Conservation (phyloP, 2,329 filamentous ascomycete species). For the Colletotrichum sp. region DNA sequence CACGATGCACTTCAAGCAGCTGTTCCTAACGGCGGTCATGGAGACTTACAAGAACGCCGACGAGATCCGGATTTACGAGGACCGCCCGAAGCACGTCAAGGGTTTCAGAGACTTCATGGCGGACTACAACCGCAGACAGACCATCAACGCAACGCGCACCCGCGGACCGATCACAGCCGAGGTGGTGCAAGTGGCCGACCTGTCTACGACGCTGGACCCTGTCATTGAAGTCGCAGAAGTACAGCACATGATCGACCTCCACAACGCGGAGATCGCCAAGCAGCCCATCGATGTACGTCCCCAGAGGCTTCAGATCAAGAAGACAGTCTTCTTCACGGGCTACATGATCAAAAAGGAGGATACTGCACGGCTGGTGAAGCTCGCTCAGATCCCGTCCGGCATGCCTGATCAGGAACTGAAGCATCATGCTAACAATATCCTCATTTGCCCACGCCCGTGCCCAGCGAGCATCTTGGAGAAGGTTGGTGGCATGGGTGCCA, state of each 20-base stretch:
- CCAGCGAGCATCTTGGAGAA: slow-evolving; percentile 76
- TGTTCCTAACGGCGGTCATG: slow-evolving; percentile 79
- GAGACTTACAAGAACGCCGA: slow-evolving; percentile 83
- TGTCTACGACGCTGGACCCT: slow-evolving; percentile 75
- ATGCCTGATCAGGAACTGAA: slow-evolving; percentile 75
- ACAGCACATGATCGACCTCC: slow-evolving; percentile 86
- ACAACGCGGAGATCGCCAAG: slow-evolving; percentile 67
- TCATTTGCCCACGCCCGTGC: slow-evolving; percentile 83
- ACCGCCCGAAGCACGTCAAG: slow-evolving; percentile 71
- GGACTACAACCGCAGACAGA: slow-evolving; percentile 70
- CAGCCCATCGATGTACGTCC: slow-evolving; percentile 38
- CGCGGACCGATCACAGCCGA: slow-evolving; percentile 75
- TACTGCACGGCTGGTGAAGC: slow-evolving; percentile 71
- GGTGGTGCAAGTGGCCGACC: slow-evolving; percentile 85
- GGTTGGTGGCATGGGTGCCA: slow-evolving; percentile 85
- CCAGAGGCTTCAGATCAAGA: slow-evolving; percentile 73
- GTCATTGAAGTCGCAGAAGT: slow-evolving; percentile 82
- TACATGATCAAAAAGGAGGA: slow-evolving; percentile 81
- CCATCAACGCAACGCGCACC: slow-evolving; percentile 43
- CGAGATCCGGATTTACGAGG: slow-evolving; percentile 81
- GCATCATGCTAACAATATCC: slow-evolving; percentile 85
- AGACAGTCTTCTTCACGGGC: slow-evolving; percentile 88
- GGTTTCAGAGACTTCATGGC: slow-evolving; percentile 86
- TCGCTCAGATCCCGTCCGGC: slow-evolving; percentile 69
- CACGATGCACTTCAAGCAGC: slow-evolving; percentile 93